Conservation (phyloP, 371 early-diverging fungal genomes). For the Smittium culicis region DNA sequence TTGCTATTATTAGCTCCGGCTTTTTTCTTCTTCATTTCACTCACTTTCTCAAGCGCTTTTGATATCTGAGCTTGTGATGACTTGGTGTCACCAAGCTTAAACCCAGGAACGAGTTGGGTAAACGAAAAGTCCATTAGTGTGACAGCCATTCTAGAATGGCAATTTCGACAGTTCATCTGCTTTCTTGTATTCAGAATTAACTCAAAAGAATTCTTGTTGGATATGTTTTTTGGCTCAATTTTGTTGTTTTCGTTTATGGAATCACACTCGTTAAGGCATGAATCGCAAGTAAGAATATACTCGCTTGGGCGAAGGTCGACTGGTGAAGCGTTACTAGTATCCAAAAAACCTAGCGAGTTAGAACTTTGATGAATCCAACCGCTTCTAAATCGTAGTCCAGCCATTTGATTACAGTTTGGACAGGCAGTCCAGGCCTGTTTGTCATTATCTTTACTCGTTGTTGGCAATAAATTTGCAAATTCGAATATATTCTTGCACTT, state of each 20-base stretch:
- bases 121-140: constrained; percentile 36
- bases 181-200: constrained; percentile 16
- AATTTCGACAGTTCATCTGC: constrained; percentile 36
- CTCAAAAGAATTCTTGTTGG: constrained; percentile 15
- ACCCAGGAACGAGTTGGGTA: constrained; percentile 35
- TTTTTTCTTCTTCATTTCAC: too few species aligned
- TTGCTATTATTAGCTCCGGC: too few species aligned
- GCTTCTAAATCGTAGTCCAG: constrained; percentile 43
- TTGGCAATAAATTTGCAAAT: constrained; percentile 38
- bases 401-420: constrained; percentile 42
- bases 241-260: not conserved
- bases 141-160: constrained; percentile 37
- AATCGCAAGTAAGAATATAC: constrained; percentile 48
- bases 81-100: constrained; percentile 16
- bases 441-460: constrained; percentile 19
- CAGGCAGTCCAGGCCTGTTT: constrained; percentile 50
- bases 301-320: constrained; percentile 51
- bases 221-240: constrained; percentile 11
- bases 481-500: constrained; percentile 53
- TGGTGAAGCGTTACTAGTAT: constrained; percentile 47
- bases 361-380: constrained; percentile 44
- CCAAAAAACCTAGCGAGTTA: constrained; percentile 50
- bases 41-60: too few species aligned
- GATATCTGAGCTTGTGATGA: not conserved
- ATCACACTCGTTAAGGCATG: constrained; percentile 18